phyloP scores from a whole-genome alignment of 2,329 filamentous ascomycete genomes.

The Curvularia spicifera region DNA sequence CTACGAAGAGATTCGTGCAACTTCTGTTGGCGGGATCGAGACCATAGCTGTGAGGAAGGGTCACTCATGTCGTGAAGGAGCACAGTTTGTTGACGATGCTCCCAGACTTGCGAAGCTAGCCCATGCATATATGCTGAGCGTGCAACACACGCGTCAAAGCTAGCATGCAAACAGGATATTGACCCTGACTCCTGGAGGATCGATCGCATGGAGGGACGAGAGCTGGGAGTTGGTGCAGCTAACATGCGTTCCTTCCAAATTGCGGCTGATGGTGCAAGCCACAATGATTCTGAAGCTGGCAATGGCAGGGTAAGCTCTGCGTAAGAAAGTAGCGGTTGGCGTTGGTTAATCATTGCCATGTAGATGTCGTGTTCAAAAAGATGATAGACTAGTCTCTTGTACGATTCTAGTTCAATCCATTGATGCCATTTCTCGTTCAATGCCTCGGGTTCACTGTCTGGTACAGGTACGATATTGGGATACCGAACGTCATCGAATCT shows the following conservation, averaged over 20 bases:
- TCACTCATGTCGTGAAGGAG: conserved; percentile 23
- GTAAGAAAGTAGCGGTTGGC: conserved; percentile 67
- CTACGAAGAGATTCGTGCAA: conserved; percentile 51
- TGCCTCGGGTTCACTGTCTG: conserved; percentile 44
- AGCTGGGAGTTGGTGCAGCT: not conserved
- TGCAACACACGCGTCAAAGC: conserved; percentile 55
- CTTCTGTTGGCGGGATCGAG: conserved; percentile 23
- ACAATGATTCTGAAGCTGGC: conserved; percentile 66
- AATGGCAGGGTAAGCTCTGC: conserved; percentile 70
- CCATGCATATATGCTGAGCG: conserved; percentile 25
- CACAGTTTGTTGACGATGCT: conserved; percentile 23
- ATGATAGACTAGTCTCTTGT: conserved; percentile 55
- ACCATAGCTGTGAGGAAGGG: conserved; percentile 29
- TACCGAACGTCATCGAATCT: conserved; percentile 60
- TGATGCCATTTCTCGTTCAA: conserved; percentile 68
- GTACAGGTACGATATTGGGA: not conserved
- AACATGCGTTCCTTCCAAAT: conserved; percentile 66
- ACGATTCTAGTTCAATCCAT: conserved; percentile 69
- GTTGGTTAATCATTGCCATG: conserved; percentile 29
- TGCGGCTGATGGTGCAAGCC: conserved; percentile 67
- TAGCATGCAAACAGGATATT: conserved; percentile 57
- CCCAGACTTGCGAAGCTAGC: conserved; percentile 29
- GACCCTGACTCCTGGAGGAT: conserved; percentile 52
- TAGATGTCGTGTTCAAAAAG: conserved; percentile 31
- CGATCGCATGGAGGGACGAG: conserved; percentile 14